Base-by-base conservation (phyloP, 306 rosid genomes). In the Cercis canadensis region DNA sequence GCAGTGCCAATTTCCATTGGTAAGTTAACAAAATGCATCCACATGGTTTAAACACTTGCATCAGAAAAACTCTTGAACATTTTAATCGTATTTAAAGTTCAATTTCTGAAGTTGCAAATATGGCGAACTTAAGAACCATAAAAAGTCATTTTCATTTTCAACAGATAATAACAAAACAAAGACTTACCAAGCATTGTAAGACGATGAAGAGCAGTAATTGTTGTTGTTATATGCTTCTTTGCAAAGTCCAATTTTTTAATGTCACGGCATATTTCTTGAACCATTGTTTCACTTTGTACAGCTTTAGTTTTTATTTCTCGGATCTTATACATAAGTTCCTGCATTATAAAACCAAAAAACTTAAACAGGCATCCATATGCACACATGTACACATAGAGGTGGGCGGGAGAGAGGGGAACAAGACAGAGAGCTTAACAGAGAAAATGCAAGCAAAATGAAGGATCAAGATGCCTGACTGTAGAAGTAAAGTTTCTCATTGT, bases 251-350 rank as follows among this genome's bases (percentile, higher is more conserved):
- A 78, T 82, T 94, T 94, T 87, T 94, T 94, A 76, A 94, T 94
- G 71, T 94, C 99, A 4, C 99, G 92, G 57, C 99, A 94, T 73
- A 94, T 94, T 81, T 94, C 99, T 70, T 94, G 97, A 74, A 94
- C 99, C 99, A 94, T 94, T 13, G 92, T 86, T 82, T 94, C 99
- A 61, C 99, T 94, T 76, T 94, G 99, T 36, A 89, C 97, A 13
- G 99, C 99, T 84, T 94, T 94, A 53, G 91, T 87, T 73, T 94
- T 94, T 51, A 94, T 94, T 82, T 94, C 97, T 55, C 97, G 84
- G 57, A 94, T 89, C 81, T 94, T 94, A 81, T 89, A 91, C 99
- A 89, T 94, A 51, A 94, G 96, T 71, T 94, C 99, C 99, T 93
- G 84, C 82, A 62, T 81, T 17, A 60, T 66, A 33, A 57, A 64